A percentile compares a stretch with the other conserved stretches of the same genome.
phyloP scores from a whole-genome alignment of 139 green algal species.

The Auxenochlorella pyrenoidosa region DNA sequence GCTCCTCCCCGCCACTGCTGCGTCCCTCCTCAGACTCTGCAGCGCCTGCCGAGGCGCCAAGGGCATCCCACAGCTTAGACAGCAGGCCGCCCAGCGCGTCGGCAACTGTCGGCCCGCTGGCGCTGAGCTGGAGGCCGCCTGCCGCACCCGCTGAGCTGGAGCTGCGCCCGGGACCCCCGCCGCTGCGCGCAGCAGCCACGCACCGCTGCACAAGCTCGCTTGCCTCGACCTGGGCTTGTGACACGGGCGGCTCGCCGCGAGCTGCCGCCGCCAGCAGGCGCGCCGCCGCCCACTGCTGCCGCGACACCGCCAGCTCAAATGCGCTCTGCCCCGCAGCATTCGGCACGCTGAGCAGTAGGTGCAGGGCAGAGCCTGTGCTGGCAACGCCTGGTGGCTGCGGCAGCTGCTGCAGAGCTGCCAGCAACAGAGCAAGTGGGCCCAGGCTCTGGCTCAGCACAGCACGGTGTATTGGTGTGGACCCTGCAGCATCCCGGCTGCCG shows the following conservation, averaged over 20 bases:
- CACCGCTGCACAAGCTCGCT: constrained; percentile 2
- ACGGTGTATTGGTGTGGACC: constrained; percentile 17
- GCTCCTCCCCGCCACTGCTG: too few species aligned
- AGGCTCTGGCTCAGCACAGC: constrained; percentile 10
- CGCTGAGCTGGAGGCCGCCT: not conserved
- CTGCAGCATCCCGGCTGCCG: not conserved
- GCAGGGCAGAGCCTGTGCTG: not conserved
- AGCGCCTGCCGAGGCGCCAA: not conserved
- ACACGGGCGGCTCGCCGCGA: not conserved
- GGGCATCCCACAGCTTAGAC: constrained; percentile 21
- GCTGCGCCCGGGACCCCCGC: not conserved
- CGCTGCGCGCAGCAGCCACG: not conserved
- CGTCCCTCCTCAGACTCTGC: not conserved
- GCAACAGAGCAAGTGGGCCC: constrained; percentile 1
- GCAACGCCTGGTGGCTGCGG: not conserved
- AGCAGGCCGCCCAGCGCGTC: constrained; percentile 27
- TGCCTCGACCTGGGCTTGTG: not conserved
- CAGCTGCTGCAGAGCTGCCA: constrained; percentile 18
- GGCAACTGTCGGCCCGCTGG: constrained; percentile 6
- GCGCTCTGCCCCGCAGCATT: not conserved
- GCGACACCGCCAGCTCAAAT: constrained; percentile 22
- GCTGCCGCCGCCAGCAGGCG: constrained; percentile 3
- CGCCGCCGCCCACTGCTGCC: constrained; percentile 23
- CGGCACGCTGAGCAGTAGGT: constrained; percentile 25
- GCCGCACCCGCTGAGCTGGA: not conserved